These are phyloP conservation scores for Capsicum chinense DNA, from an alignment of 257 asterid species.

Conservation along the genomic window DNA sequence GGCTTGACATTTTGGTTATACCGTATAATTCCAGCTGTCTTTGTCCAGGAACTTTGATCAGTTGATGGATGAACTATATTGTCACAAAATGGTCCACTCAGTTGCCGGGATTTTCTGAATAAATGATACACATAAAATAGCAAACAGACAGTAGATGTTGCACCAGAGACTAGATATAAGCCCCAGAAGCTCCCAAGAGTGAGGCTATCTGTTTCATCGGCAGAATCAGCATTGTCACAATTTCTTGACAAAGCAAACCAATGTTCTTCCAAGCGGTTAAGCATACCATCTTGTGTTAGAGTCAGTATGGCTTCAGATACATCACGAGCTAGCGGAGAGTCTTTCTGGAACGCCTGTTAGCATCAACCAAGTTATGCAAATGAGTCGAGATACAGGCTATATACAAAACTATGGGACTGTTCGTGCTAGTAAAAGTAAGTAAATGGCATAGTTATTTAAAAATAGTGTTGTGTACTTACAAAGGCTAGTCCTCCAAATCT, in stretches of 20 bases:
- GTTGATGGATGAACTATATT: not conserved
- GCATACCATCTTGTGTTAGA: slow-evolving; percentile 39
- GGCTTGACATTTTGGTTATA: not conserved
- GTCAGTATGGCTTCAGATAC: slow-evolving; percentile 45
- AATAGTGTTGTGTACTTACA: slow-evolving; percentile 32
- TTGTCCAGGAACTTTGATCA: slow-evolving; percentile 15
- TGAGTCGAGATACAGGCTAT: not conserved
- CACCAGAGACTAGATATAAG: slow-evolving; percentile 40
- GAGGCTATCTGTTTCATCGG: slow-evolving; percentile 33
- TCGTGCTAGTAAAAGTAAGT: not conserved
- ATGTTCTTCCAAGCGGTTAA: slow-evolving; percentile 27
- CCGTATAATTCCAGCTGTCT: not conserved
- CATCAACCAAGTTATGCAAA: not conserved
- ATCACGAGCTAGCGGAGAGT: slow-evolving; percentile 45
- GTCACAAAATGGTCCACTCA: not conserved
- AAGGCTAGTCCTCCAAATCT: slow-evolving; percentile 48
- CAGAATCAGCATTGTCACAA: slow-evolving; percentile 32
- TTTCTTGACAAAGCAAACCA: slow-evolving; percentile 34
- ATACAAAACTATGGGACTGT: not conserved
- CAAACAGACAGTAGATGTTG: slow-evolving; percentile 40
- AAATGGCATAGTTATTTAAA: not conserved
- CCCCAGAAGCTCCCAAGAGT: slow-evolving; percentile 47
- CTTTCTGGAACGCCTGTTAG: slow-evolving; percentile 45
- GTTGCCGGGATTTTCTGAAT: not conserved
- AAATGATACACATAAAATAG: slow-evolving; percentile 30